Percentiles rank a stretch among this genome's conserved stretches.
Conservation (phyloP, 2,329 filamentous ascomycete species). For the Tolypocladium tropicale region DNA sequence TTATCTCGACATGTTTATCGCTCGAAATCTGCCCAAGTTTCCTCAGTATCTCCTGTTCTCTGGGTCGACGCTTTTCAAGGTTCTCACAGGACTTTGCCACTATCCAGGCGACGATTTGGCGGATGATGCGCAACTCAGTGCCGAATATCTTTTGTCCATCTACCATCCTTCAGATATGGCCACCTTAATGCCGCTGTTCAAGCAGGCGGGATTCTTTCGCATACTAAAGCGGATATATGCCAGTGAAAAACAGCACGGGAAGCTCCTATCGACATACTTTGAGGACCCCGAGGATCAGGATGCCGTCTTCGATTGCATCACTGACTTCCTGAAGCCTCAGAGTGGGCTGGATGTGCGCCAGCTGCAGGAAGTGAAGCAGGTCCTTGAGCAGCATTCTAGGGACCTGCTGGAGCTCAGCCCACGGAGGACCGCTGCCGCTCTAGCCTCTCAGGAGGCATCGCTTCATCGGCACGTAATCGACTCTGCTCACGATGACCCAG, state of each 20-base stretch:
- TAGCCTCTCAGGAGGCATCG: constrained; percentile 51
- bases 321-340: constrained; percentile 58
- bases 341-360: constrained; percentile 60
- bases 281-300: constrained; percentile 71
- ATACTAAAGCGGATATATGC: constrained; percentile 86
- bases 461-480: constrained; percentile 58
- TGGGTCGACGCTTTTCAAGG: constrained; percentile 71
- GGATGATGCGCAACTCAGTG: constrained; percentile 93
- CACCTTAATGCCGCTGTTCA: constrained; percentile 65
- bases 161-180: constrained; percentile 82
- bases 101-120: constrained; percentile 72
- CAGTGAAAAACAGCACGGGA: constrained; percentile 66
- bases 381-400: constrained; percentile 54
- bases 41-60: constrained; percentile 89
- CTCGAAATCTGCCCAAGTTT: constrained; percentile 90
- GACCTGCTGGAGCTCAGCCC: constrained; percentile 61
- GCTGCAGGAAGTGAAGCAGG: constrained; percentile 55
- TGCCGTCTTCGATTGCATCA: constrained; percentile 69
- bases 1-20: constrained; percentile 97
- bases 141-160: constrained; percentile 86
- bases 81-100: constrained; percentile 73
- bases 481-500: constrained; percentile 47
- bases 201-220: constrained; percentile 74
- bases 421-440: constrained; percentile 50
- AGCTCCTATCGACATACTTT: constrained; percentile 71